A percentile compares a stretch with the other conserved stretches of the same genome.
phyloP scores from a whole-genome alignment of 768 basidiomycete genomes.

The Myochromella boudieri region DNA sequence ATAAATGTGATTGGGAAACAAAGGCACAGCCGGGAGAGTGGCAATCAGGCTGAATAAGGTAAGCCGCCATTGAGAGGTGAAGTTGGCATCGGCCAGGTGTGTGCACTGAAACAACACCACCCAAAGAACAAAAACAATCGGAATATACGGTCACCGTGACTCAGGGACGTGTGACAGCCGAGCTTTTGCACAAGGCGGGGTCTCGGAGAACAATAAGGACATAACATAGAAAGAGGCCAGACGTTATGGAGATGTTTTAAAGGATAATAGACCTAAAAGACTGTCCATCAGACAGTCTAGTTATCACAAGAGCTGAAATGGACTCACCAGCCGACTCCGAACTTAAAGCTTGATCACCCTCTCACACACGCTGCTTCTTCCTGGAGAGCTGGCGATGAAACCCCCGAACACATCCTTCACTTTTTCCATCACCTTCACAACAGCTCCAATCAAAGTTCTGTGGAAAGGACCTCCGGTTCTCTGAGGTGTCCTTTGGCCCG shows the following conservation, averaged over 20 bases:
- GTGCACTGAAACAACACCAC: neutral
- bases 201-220: slow-evolving; percentile 18
- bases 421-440: slow-evolving; percentile 38
- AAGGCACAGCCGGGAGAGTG: slow-evolving; percentile 4
- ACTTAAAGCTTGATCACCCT: neutral
- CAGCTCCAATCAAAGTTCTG: slow-evolving; percentile 53
- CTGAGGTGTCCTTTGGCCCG: slow-evolving; percentile 43
- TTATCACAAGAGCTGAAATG: neutral
- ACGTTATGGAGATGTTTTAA: slow-evolving; percentile 4
- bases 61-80: neutral
- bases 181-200: slow-evolving; percentile 6
- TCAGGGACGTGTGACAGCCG: slow-evolving; percentile 6
- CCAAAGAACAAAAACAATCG: slow-evolving; percentile 12
- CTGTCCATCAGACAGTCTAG: no score
- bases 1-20: slow-evolving; percentile 6
- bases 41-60: neutral
- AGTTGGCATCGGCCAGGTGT: neutral
- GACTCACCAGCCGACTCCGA: slow-evolving; percentile 6
- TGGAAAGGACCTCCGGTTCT: slow-evolving; percentile 40
- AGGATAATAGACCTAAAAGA: no score
- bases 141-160: slow-evolving; percentile 1
- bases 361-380: slow-evolving; percentile 33
- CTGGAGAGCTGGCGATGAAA: slow-evolving; percentile 32
- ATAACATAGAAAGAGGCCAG: slow-evolving; percentile 5
- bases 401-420: slow-evolving; percentile 39